Base-by-base conservation (phyloP, 768 basidiomycete species). In the Cystobasidium tubakii region DNA sequence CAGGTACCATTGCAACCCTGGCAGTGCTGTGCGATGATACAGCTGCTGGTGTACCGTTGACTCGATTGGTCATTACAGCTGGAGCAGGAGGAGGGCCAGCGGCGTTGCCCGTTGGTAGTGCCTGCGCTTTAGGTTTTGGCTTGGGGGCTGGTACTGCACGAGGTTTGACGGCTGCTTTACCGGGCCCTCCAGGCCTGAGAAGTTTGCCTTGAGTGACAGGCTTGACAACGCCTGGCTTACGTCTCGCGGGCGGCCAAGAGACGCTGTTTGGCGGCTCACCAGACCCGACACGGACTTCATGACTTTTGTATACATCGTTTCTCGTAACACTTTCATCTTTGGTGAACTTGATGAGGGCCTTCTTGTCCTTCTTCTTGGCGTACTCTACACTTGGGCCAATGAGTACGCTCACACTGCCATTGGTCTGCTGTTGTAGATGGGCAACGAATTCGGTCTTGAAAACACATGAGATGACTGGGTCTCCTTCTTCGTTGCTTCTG, bases 301-400 rank as follows among this genome's bases (percentile, higher is more conserved):
- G 91, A 77, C 91, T 94, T 86, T 98, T 99, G 83, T 99, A 99
- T 12, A 86, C 78, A 79, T 92, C 96, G 74, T 89, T 88, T 71
- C 86, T 87, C 13, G 80, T 82, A 23, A 95, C 83, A 9, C 88
- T 87, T 81, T 98, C 94, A 79, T 97, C 93, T 84, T 90, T 95
- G 78, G 88, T 81, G 75, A 91, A 89, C 81, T 89, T 89, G 82
- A 99, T 91, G 66, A 86, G 84, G 2, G 89, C 87, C 79, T 87
- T 87, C 83, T 98, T 99, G 76, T 94, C 94, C 82, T 92, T 98
- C 86, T 99, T 99, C 85, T 99, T 98, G 50, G 85, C 84, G 81
- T 97, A 98, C 72, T 90, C 87, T 74, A 97, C 82, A 9, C 91
- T 97, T 76, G 1, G 70, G 0, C 86, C 86, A 76, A 97, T 86